A percentile compares a stretch with the other conserved stretches of the same genome.
Evolutionary conservation across 2,329 filamentous ascomycete genomes (phyloP).

Genomic region (Anisogramma anomala): DNA sequence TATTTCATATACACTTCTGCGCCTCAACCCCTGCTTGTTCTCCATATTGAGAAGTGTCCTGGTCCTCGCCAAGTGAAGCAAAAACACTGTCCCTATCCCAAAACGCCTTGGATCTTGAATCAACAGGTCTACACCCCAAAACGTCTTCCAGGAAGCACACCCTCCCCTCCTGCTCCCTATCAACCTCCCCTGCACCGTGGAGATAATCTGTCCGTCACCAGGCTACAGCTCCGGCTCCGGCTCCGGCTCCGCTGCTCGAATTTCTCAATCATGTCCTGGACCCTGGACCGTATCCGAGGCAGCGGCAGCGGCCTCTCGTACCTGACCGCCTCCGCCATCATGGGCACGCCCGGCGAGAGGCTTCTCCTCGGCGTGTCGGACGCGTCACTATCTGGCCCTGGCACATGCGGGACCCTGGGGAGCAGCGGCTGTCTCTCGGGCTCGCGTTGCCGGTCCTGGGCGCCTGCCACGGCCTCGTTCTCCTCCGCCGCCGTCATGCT

Average conservation of each 20-base stretch:
- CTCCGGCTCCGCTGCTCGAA: conserved; percentile 38
- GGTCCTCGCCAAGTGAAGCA: too few relatives aligned
- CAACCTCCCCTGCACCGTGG: not conserved
- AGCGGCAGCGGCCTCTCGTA: conserved; percentile 26
- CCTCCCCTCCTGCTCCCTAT: too few relatives aligned
- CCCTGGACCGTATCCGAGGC: conserved; percentile 29
- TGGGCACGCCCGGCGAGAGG: conserved; percentile 9
- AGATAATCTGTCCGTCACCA: conserved; percentile 15
- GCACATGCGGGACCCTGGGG: conserved; percentile 11
- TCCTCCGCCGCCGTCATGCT: not conserved
- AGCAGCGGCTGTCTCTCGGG: conserved; percentile 1
- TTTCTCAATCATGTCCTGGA: conserved; percentile 44
- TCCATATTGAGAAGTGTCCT: too few relatives aligned
- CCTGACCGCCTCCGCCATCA: conserved; percentile 17
- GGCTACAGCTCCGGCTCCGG: conserved; percentile 31
- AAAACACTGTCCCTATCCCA: too few relatives aligned
- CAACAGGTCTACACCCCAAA: too few relatives aligned
- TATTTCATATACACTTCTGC: too few relatives aligned
- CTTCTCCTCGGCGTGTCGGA: conserved; percentile 8
- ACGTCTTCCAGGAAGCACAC: too few relatives aligned
- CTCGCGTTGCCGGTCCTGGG: not conserved
- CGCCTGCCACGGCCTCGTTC: not conserved
- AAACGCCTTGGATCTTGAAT: too few relatives aligned
- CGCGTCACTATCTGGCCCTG: not conserved
- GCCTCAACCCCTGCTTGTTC: too few relatives aligned